These are phyloP conservation scores for Acacia acuminata DNA, from an alignment of 306 rosid genomes.

Conservation along the genomic window DNA sequence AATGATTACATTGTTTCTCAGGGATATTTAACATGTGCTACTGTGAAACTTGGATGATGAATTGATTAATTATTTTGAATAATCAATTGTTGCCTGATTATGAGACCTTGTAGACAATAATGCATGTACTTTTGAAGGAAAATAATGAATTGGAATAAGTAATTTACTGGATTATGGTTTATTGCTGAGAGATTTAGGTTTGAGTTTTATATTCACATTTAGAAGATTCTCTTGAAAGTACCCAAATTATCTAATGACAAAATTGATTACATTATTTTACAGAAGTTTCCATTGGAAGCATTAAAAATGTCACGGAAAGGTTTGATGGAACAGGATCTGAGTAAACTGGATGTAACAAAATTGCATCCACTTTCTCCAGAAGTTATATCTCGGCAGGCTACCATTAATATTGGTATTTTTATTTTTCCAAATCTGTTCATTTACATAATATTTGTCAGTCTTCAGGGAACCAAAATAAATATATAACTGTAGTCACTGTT, in stretches of 20 bases:
- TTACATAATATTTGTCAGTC: background rate
- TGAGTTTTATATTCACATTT: background rate
- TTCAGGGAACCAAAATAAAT: background rate
- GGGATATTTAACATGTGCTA: background rate
- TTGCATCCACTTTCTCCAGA: conserved; percentile 95
- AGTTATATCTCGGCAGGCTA: conserved; percentile 96
- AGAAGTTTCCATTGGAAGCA: background rate
- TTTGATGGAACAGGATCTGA: conserved; percentile 87
- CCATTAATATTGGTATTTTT: conserved; percentile 83
- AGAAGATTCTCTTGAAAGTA: background rate
- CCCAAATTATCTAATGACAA: background rate
- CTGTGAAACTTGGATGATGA: background rate
- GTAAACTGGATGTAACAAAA: conserved; percentile 83
- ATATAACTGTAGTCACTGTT: background rate
- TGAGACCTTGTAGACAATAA: background rate
- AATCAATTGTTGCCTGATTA: background rate
- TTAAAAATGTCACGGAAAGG: conserved; percentile 24
- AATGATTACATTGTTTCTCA: background rate
- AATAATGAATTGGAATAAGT: background rate
- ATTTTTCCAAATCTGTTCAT: background rate
- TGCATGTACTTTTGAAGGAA: background rate
- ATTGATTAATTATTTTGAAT: background rate
- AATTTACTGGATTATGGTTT: background rate
- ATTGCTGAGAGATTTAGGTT: background rate
- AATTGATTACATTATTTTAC: background rate